A percentile compares a stretch with the other conserved stretches of the same genome.
Conservation (phyloP, 768 basidiomycete species). For the Lyophyllum semitale region DNA sequence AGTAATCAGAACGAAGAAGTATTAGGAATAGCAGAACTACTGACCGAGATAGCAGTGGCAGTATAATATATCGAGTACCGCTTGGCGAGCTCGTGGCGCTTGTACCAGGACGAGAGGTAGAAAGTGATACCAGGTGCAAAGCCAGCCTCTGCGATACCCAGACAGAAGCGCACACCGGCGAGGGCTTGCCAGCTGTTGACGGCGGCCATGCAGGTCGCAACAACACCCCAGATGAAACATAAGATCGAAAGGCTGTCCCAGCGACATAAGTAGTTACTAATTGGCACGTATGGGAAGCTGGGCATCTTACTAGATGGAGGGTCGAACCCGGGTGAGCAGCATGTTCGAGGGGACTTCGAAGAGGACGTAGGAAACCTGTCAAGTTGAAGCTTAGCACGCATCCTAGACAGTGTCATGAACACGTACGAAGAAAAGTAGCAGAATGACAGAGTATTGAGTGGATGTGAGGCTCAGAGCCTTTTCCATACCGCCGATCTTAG, state of each 20-base stretch:
- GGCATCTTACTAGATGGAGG: conserved; percentile 11
- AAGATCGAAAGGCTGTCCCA: neutral
- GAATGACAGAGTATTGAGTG: conserved; percentile 15
- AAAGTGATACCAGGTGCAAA: neutral
- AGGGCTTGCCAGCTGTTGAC: neutral
- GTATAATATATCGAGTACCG: neutral
- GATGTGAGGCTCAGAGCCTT: conserved; percentile 9
- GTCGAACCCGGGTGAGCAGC: conserved; percentile 19
- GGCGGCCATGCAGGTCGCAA: neutral
- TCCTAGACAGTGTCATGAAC: neutral
- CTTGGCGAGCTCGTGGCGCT: neutral
- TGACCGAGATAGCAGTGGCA: neutral
- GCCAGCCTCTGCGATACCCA: neutral
- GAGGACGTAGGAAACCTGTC: conserved; percentile 20
- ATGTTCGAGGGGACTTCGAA: conserved; percentile 27
- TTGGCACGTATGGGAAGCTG: neutral
- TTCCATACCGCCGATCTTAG: conserved; percentile 10
- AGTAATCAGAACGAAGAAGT: neutral
- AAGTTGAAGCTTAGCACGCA: neutral
- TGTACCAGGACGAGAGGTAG: neutral
- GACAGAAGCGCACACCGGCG: neutral
- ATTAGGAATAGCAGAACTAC: neutral
- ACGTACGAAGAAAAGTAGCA: conserved; percentile 16
- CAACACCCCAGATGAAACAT: neutral
- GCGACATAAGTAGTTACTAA: neutral